Percentiles rank a stretch among this genome's conserved stretches.
Evolutionary conservation across 169 alveolate species (phyloP).

Genomic region (Plasmodium gallinaceum): DNA sequence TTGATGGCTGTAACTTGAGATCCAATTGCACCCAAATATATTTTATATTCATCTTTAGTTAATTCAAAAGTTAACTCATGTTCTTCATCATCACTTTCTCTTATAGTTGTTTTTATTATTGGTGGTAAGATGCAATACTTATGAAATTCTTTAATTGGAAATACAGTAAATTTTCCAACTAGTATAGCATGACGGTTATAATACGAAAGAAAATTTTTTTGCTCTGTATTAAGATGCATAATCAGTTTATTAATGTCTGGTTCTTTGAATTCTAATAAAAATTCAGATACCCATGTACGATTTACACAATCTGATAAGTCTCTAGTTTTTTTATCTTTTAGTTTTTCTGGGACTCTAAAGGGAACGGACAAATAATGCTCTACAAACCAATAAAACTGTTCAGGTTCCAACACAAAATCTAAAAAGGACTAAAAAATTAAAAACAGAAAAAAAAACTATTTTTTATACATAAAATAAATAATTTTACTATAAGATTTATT

Average conservation of each 20-base stretch:
- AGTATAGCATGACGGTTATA: constrained; percentile 13
- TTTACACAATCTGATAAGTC: constrained; percentile 10
- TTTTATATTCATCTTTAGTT: constrained; percentile 46
- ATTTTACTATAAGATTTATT: too few species aligned
- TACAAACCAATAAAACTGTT: constrained; percentile 70
- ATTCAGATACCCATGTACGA: constrained; percentile 58
- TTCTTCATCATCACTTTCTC: not conserved
- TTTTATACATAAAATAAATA: not conserved
- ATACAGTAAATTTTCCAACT: constrained; percentile 38
- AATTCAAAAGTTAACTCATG: constrained; percentile 23
- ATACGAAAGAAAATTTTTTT: constrained; percentile 14
- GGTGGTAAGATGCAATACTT: constrained; percentile 58
- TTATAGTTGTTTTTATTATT: constrained; percentile 33
- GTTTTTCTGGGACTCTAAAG: constrained; percentile 11
- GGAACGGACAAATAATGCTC: constrained; percentile 63
- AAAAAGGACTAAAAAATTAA: constrained; percentile 46
- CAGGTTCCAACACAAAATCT: constrained; percentile 68
- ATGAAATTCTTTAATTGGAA: constrained; percentile 46
- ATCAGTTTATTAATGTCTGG: constrained; percentile 22
- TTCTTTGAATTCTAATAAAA: constrained; percentile 46
- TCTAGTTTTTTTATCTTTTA: constrained; percentile 1
- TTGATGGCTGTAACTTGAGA: constrained; percentile 38
- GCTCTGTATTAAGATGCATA: constrained; percentile 32
- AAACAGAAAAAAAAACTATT: not conserved
- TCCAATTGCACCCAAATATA: constrained; percentile 26